phyloP scores from a whole-genome alignment of 2,329 filamentous ascomycete species.

The Hypoxylon sp. region DNA sequence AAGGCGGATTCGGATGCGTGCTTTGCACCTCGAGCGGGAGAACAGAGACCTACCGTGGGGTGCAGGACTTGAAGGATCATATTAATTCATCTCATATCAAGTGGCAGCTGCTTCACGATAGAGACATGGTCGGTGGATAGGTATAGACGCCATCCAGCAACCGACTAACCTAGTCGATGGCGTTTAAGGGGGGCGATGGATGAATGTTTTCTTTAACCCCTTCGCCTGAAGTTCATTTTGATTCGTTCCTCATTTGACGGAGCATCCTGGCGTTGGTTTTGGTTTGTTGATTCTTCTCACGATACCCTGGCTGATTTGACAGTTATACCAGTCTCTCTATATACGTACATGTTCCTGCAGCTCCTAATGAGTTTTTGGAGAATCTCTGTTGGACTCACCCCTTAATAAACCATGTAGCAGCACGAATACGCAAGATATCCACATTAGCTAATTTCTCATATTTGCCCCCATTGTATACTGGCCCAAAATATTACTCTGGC shows the following conservation, averaged over 20 bases:
- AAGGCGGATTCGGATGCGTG: constrained; percentile 57
- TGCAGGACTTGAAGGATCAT: constrained; percentile 54
- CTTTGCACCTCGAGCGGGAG: constrained; percentile 58
- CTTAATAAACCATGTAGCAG: neutral
- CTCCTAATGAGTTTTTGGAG: neutral
- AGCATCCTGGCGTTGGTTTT: neutral
- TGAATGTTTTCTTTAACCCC: neutral
- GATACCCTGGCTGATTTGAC: constrained; percentile 14
- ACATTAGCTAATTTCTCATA: neutral
- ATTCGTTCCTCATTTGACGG: neutral
- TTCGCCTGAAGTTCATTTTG: neutral
- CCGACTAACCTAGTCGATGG: neutral
- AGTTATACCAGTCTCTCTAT: neutral
- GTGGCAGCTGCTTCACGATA: constrained; percentile 61
- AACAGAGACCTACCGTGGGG: constrained; percentile 54
- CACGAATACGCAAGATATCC: neutral
- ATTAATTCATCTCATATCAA: constrained; percentile 58
- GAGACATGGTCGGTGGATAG: constrained; percentile 50
- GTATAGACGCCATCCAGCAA: neutral
- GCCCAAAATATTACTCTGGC: too few relatives aligned
- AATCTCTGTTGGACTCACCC: neutral
- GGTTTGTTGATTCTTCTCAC: neutral
- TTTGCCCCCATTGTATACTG: neutral
- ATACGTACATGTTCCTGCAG: neutral
- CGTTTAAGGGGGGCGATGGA: neutral